phyloP scores from a whole-genome alignment of 2,329 filamentous ascomycete species.

The Thelonectria discophora region DNA sequence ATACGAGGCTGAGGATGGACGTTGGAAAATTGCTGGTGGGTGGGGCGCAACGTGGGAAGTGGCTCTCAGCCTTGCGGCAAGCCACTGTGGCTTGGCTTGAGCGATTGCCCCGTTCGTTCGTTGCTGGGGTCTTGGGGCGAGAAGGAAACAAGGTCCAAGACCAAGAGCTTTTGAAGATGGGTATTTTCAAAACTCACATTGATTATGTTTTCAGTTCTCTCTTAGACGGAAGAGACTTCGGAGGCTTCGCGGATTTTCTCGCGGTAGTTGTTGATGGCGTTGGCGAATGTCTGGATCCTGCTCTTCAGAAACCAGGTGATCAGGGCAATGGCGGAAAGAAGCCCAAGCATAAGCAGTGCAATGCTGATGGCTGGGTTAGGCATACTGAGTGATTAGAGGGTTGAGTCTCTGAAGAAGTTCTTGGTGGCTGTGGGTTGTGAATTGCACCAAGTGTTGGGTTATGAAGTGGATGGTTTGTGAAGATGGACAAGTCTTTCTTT shows the following conservation, averaged over 20 bases:
- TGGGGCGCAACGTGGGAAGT: conserved; percentile 16
- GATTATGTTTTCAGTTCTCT: conserved; percentile 5
- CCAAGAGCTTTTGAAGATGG: neutral
- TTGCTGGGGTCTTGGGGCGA: neutral
- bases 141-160: neutral
- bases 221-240: conserved; percentile 25
- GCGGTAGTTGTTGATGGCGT: conserved; percentile 37
- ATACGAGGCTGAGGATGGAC: conserved; percentile 40
- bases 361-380: conserved; percentile 43
- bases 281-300: conserved; percentile 44
- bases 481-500: neutral
- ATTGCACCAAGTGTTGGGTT: neutral
- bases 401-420: neutral
- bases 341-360: conserved; percentile 45
- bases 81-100: conserved; percentile 39
- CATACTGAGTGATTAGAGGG: conserved; percentile 32
- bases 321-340: conserved; percentile 43
- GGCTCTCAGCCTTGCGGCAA: conserved; percentile 35
- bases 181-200: too few species aligned
- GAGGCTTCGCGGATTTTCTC: conserved; percentile 22
- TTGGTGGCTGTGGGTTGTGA: neutral
- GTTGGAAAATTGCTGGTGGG: conserved; percentile 37
- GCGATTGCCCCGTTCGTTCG: neutral
- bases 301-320: conserved; percentile 45
- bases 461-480: neutral